Percentiles rank a stretch among this genome's conserved stretches.
Evolutionary conservation across 768 basidiomycete species (phyloP).

Genomic region (Hypholoma sublateritium): DNA sequence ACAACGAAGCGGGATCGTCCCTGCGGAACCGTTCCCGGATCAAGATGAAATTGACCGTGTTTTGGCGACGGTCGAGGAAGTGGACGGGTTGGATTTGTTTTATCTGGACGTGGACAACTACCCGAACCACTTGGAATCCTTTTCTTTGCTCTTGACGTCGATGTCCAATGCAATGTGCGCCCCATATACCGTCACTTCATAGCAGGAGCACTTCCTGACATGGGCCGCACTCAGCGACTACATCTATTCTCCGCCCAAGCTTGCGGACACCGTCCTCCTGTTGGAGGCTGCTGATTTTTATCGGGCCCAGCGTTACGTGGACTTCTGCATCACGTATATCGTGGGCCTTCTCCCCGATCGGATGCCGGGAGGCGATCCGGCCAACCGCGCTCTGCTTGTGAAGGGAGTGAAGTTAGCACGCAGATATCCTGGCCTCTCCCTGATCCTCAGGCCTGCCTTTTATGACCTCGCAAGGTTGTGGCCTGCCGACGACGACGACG

Average conservation of each 20-base stretch:
- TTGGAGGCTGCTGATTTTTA: conserved; percentile 32
- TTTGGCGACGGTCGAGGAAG: not conserved
- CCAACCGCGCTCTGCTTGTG: conserved; percentile 19
- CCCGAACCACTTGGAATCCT: not conserved
- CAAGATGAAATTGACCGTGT: conserved; percentile 4
- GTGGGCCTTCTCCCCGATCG: conserved; percentile 25
- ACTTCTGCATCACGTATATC: conserved; percentile 26
- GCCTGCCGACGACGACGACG: not conserved
- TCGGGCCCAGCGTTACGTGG: conserved; percentile 22
- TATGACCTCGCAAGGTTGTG: conserved; percentile 32
- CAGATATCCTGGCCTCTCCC: conserved; percentile 22
- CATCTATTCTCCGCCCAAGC: conserved; percentile 19
- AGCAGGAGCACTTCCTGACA: too few species aligned
- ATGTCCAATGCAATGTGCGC: not conserved
- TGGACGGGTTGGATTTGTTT: conserved; percentile 7
- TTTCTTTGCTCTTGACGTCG: conserved; percentile 1
- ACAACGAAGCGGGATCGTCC: not conserved
- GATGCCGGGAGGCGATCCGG: conserved; percentile 17
- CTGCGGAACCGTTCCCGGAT: not conserved
- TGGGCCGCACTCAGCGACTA: conserved; percentile 15
- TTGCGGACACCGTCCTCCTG: conserved; percentile 28
- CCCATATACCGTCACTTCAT: not conserved
- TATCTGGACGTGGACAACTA: not conserved
- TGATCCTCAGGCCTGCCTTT: conserved; percentile 34
- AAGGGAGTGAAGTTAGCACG: conserved; percentile 31